Evolutionary conservation across 208 protist genomes (phyloP), one percentile per base, ranked within the genome.

Genomic region (Acanthamoeba triangularis): DNA sequence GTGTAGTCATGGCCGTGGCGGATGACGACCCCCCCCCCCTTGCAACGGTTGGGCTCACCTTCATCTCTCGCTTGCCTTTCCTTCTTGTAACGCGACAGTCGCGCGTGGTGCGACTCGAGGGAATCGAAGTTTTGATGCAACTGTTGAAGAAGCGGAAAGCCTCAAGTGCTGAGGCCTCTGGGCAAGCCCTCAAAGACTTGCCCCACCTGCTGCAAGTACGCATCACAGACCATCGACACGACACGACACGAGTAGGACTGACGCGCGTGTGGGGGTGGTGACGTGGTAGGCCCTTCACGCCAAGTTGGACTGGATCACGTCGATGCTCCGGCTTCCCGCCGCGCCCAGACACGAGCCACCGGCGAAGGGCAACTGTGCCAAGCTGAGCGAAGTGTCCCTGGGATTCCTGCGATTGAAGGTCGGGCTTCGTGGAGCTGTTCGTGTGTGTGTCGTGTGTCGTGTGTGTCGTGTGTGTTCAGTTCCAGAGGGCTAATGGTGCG

Each of bases 71-170:
- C 23, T 16, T 28, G 16, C 2, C 61, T 67, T 5, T 18, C 61
- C n/a, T 28, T 67, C 61, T 67, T 67, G 16, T 5, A 1, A 18
- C 61, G 1, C 54, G 7, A 65, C 59, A 78, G 69, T 78, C 69
- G n/a, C 69, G 69, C n/a, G 69, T 78, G 37, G 69, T 78, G 25
- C 69, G 69, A 44, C 69, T 78, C 69, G 37, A 78, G 30, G 69
- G 69, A 78, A 78, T 78, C 30, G 69, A 78, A 78, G 69, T 78
- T 16, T 44, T 78, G 37, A 78, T 78, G n/a, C 69, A 78, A n/a
- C 69, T 78, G 0, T 44, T 78, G 69, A 18, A 11, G 69, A 35
- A 78, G 69, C 69, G 69, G 6, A 78, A 78, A 44, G 69, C 69
- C 37, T 78, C 69, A 78, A 78, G 69, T 41, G 69, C 69, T 78